A percentile compares a stretch with the other conserved stretches of the same genome.
phyloP scores from a whole-genome alignment of 148 eudicot genomes.

The Pharnaceum exiguum region DNA sequence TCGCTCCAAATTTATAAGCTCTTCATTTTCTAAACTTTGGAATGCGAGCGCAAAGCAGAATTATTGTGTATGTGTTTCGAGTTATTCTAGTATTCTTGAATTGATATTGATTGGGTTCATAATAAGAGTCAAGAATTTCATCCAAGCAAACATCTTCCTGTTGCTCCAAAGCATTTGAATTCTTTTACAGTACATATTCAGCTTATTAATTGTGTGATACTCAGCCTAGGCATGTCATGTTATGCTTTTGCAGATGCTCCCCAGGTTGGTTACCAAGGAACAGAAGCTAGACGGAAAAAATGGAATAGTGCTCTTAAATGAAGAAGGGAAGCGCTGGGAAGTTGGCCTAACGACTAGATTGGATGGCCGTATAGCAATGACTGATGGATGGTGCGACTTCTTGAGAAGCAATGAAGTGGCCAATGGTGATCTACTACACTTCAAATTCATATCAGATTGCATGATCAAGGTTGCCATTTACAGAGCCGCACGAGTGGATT shows the following conservation, averaged over 20 bases:
- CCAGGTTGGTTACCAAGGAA: slow-evolving; percentile 10
- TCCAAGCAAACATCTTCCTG: no score
- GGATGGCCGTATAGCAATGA: slow-evolving; percentile 1
- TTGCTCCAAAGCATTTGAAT: no score
- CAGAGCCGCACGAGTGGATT: not conserved
- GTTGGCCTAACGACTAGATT: not conserved
- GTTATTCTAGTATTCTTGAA: not conserved
- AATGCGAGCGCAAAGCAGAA: not conserved
- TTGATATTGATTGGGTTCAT: no score
- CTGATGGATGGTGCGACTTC: slow-evolving; percentile 10
- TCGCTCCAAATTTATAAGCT: not conserved
- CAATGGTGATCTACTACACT: slow-evolving; percentile 16
- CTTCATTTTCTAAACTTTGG: slow-evolving; percentile 19
- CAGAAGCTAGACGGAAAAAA: slow-evolving; percentile 8
- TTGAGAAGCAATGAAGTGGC: slow-evolving; percentile 5
- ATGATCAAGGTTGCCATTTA: slow-evolving; percentile 16
- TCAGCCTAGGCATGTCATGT: no score
- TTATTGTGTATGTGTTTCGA: slow-evolving; percentile 15
- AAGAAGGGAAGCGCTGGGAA: slow-evolving; percentile 1
- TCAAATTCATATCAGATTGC: slow-evolving; percentile 19
- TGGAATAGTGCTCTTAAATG: slow-evolving; percentile 2
- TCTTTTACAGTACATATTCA: no score
- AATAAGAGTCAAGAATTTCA: no score
- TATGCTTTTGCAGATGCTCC: slow-evolving; percentile 20
- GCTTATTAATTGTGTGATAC: no score